Evolutionary conservation across 805 yeast species (phyloP).

Genomic region (Monosporozyma servazzii): DNA sequence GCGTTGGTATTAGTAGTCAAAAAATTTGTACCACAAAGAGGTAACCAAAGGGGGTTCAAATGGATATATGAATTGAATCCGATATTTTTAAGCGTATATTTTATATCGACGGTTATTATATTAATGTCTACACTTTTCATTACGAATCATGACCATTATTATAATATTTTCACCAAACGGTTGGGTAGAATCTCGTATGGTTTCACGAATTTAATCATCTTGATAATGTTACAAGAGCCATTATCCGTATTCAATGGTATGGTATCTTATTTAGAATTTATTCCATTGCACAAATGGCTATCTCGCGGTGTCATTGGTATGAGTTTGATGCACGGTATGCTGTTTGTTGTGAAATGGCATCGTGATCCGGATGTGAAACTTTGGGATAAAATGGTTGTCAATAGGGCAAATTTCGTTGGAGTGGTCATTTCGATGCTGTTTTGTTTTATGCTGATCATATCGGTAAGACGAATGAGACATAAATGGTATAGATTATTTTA

Average conservation of each 20-base stretch:
- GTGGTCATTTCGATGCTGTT: slow-evolving; percentile 34
- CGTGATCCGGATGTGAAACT: slow-evolving; percentile 31
- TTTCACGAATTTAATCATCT: slow-evolving; percentile 48
- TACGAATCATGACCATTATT: neutral
- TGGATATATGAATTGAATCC: neutral
- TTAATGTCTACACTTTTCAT: slow-evolving; percentile 15
- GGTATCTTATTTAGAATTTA: slow-evolving; percentile 40
- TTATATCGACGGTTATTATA: slow-evolving; percentile 6
- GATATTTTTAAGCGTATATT: neutral
- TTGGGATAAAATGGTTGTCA: slow-evolving; percentile 21
- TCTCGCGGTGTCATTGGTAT: slow-evolving; percentile 46
- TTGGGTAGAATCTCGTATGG: slow-evolving; percentile 54
- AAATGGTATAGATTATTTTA: slow-evolving; percentile 46
- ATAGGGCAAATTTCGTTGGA: slow-evolving; percentile 42
- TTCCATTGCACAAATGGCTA: slow-evolving; percentile 62
- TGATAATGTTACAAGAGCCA: slow-evolving; percentile 49
- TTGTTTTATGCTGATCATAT: slow-evolving; percentile 34
- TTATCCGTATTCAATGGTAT: slow-evolving; percentile 35
- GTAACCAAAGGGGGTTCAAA: neutral
- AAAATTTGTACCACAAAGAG: slow-evolving; percentile 4
- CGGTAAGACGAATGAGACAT: slow-evolving; percentile 43
- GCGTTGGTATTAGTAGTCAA: slow-evolving; percentile 29
- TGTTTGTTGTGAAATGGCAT: slow-evolving; percentile 44
- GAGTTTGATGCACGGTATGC: slow-evolving; percentile 43
- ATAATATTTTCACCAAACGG: slow-evolving; percentile 33